Conservation (phyloP, 129 eudicot genomes). For the Scalesia atractyloides region DNA sequence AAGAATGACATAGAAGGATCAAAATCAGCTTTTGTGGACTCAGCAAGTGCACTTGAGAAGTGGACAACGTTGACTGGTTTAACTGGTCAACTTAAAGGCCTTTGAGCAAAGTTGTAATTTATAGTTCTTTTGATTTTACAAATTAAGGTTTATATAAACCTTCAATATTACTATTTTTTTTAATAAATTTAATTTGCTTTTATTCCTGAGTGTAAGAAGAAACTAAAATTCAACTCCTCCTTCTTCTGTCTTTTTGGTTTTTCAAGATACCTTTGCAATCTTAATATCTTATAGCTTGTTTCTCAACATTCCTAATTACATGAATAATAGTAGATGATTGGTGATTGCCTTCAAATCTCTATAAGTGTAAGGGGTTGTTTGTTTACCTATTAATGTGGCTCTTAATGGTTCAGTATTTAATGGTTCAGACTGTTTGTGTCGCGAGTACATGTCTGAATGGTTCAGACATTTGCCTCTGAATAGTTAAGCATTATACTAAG, state of each 20-base stretch:
- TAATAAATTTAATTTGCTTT: background rate
- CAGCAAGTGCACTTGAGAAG: constrained; percentile 89
- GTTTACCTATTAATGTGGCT: too few species aligned
- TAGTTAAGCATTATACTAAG: too few species aligned
- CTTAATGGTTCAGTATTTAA: too few species aligned
- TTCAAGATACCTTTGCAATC: background rate
- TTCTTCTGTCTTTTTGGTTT: background rate
- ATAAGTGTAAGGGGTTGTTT: too few species aligned
- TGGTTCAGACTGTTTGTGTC: too few species aligned
- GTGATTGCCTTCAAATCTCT: too few species aligned
- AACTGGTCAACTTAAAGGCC: constrained; percentile 85
- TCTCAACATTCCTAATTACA: background rate
- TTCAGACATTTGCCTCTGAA: too few species aligned
- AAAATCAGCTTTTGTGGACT: constrained; percentile 77
- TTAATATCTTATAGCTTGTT: background rate
- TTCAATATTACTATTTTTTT: background rate
- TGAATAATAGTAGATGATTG: too few species aligned
- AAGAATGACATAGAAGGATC: constrained; percentile 72
- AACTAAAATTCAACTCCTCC: background rate
- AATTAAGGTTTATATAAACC: constrained; percentile 20
- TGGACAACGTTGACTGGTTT: constrained; percentile 83
- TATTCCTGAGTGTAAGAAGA: background rate
- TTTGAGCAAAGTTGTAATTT: constrained; percentile 40
- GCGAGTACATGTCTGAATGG: too few species aligned
- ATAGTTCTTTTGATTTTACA: constrained; percentile 11